Evolutionary conservation across 495 filamentous ascomycete genomes (phyloP), one percentile per base, ranked within the genome.

Genomic region (Xylaria palmicola): DNA sequence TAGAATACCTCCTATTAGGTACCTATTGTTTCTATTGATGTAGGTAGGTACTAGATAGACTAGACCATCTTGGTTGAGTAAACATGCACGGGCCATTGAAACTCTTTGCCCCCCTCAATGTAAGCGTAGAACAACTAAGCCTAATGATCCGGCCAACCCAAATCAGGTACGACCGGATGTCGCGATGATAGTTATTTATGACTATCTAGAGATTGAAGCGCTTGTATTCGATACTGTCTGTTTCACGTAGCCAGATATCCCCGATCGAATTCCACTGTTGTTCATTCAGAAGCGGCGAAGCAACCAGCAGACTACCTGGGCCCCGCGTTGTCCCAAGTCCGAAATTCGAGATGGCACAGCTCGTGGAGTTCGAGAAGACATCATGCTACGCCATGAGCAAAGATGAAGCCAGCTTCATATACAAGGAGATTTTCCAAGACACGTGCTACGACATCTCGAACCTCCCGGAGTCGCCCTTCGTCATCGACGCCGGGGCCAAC

Each of bases 401-500:
- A 44, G 60, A 59, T 13, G 63, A 65, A 52, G 51, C 61, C 20
- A 32, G 30, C 19, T 63, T 65, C 63, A 56, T 65, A 32, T 65
- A 65, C 63, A 59, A 59, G 40, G 63, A 65, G 53, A 65, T 65
- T n/a, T 65, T 63, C 61, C 40, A 63, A 47, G 63, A 63, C 41
- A 40, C 41, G 39, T 59, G 55, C 63, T 65, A 65, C 51, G 47
- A 60, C 34, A 20, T 50, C 10, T 22, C 57, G 24, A 22, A 29
- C 40, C 59, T 68, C 22, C 41, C 52, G 41, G 29, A 66, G 9
- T 30, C 37, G 12, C 66, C 66, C 32, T 65, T 69, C 29, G 62
- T 71, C 34, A 53, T 71, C 45, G 68, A 71, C 39, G 67, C 58
- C 1, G 68, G 68, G 1, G 68, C 68, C 29, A 69, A 71, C 55